These are phyloP conservation scores for Davidsoniella neocaledoniae DNA, from an alignment of 2,329 filamentous ascomycete genomes.

Conservation along the genomic window DNA sequence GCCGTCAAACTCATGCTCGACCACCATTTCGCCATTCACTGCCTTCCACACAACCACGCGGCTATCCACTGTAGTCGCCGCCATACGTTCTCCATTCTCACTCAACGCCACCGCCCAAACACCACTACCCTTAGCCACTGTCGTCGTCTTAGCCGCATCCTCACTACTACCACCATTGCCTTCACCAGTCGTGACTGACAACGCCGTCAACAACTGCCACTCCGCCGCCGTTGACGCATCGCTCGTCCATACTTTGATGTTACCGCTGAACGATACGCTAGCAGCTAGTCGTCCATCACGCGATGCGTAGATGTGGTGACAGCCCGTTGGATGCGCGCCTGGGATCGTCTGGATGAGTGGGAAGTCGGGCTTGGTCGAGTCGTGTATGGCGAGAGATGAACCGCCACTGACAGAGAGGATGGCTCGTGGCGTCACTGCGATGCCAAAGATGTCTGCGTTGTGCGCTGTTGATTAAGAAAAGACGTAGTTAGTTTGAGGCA, in stretches of 20 bases:
- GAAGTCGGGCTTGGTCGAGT: conserved; percentile 53
- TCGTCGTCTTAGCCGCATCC: conserved; percentile 20
- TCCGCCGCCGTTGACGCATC: conserved; percentile 34
- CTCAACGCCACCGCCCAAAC: conserved; percentile 81
- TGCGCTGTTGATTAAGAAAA: conserved; percentile 41
- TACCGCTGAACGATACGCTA: conserved; percentile 77
- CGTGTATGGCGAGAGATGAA: conserved; percentile 66
- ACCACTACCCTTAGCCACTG: conserved; percentile 40
- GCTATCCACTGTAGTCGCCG: conserved; percentile 54
- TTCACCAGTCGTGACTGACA: not conserved
- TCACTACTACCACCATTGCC: conserved; percentile 25
- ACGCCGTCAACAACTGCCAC: conserved; percentile 28
- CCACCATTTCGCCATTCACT: conserved; percentile 62
- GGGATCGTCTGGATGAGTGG: conserved; percentile 65
- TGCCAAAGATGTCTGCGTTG: conserved; percentile 65
- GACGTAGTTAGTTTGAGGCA: conserved; percentile 4
- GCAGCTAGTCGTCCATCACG: conserved; percentile 56
- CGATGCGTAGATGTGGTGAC: conserved; percentile 68
- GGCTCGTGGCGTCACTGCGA: conserved; percentile 56
- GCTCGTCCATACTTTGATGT: conserved; percentile 66
- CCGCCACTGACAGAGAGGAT: conserved; percentile 75
- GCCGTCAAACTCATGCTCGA: conserved; percentile 56
- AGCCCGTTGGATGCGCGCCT: conserved; percentile 70
- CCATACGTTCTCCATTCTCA: conserved; percentile 66
- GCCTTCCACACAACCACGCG: conserved; percentile 9